phyloP scores from a whole-genome alignment of 345 rosid genomes.

The Stellera chamaejasme region DNA sequence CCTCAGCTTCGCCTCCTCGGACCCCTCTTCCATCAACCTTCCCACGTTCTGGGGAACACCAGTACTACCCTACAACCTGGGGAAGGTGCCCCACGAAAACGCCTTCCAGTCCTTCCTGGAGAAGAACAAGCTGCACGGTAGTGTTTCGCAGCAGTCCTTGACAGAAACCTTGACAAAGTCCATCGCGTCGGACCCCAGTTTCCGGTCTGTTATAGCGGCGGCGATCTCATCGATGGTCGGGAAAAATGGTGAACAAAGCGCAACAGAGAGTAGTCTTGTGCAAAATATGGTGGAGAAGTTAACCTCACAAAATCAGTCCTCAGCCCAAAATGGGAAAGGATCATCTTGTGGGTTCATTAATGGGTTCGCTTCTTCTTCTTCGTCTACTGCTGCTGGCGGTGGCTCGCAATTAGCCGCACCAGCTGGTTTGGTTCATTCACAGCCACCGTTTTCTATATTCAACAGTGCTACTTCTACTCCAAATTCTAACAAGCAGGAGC shows the following conservation, averaged over 20 bases:
- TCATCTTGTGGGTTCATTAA: conserved; percentile 31
- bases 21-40: conserved; percentile 47
- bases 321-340: conserved; percentile 28
- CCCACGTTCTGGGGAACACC: conserved; percentile 19
- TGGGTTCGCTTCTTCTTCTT: conserved; percentile 32
- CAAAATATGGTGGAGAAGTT: conserved; percentile 16
- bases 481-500: conserved; percentile 26
- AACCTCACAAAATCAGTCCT: conserved; percentile 13
- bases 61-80: conserved; percentile 10
- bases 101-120: conserved; percentile 14
- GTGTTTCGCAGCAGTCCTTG: conserved; percentile 33
- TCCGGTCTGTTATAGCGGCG: conserved; percentile 55
- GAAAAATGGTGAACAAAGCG: conserved; percentile 14
- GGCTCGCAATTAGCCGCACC: too few relatives aligned
- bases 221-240: conserved; percentile 71
- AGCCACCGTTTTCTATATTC: conserved; percentile 41
- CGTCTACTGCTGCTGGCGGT: background rate
- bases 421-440: conserved; percentile 22
- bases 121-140: conserved; percentile 17
- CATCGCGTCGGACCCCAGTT: conserved; percentile 58
- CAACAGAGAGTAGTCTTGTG: conserved; percentile 9
- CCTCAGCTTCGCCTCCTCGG: conserved; percentile 40
- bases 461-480: conserved; percentile 26
- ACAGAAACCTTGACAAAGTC: conserved; percentile 63
- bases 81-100: conserved; percentile 28